phyloP scores from a whole-genome alignment of 2,329 filamentous ascomycete species.

The Diplodia scrobiculata region DNA sequence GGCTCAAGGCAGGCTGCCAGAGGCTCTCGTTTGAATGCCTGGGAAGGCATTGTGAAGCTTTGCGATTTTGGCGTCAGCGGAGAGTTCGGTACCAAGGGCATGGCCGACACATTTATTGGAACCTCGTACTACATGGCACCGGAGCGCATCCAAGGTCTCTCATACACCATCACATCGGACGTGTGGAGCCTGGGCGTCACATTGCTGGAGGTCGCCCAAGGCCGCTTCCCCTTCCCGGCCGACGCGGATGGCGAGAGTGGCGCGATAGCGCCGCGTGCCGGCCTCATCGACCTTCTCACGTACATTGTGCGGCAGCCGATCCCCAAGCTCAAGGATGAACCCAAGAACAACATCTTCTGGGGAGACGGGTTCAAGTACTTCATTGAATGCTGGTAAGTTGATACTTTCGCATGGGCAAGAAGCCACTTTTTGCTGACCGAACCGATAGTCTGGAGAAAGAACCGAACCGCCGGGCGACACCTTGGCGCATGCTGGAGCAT shows the following conservation, averaged over 20 bases:
- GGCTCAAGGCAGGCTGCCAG: constrained; percentile 10
- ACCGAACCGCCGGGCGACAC: constrained; percentile 78
- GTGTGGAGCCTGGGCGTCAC: constrained; percentile 98
- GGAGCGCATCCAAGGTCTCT: constrained; percentile 94
- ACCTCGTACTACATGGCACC: constrained; percentile 99
- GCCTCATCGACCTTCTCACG: constrained; percentile 90
- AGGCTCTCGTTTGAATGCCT: constrained; percentile 24
- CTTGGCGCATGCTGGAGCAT: constrained; percentile 98
- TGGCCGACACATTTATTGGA: constrained; percentile 98
- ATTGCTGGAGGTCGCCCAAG: constrained; percentile 96
- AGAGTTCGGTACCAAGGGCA: constrained; percentile 97
- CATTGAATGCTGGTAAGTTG: constrained; percentile 93
- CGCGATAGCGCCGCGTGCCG: constrained; percentile 89
- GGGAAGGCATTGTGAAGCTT: constrained; percentile 86
- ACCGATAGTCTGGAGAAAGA: constrained; percentile 86
- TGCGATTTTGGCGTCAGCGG: constrained; percentile 98
- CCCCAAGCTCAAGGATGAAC: constrained; percentile 93
- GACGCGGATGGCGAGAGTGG: constrained; percentile 61
- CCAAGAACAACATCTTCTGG: constrained; percentile 86
- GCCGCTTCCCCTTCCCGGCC: constrained; percentile 96
- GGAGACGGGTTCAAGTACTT: constrained; percentile 99
- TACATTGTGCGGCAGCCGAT: constrained; percentile 97
- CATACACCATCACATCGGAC: constrained; percentile 97
- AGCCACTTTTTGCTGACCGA: background rate
- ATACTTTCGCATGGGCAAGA: background rate